These are phyloP conservation scores for Nadsonia starkeyi-henricii DNA, from an alignment of 1,139 yeast species.

Conservation along the genomic window DNA sequence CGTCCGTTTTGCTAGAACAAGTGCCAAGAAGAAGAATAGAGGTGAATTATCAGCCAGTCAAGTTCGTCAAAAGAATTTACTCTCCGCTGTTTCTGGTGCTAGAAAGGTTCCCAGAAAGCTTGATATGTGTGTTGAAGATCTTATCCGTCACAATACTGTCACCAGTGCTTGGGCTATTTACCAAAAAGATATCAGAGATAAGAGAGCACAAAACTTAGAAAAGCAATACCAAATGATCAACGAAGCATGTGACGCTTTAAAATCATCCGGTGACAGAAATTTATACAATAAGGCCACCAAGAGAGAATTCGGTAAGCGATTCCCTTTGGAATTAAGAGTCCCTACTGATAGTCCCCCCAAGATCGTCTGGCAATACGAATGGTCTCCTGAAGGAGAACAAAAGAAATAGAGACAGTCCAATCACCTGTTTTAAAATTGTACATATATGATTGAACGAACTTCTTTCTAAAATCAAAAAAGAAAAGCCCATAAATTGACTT, in stretches of 20 bases:
- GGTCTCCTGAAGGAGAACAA: slow-evolving; percentile 20
- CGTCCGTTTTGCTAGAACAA: neutral
- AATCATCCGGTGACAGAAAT: slow-evolving; percentile 31
- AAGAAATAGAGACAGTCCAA: slow-evolving; percentile 2
- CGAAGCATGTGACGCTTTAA: slow-evolving; percentile 64
- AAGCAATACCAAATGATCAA: slow-evolving; percentile 57
- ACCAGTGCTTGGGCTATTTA: slow-evolving; percentile 69
- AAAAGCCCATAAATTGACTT: too few species aligned
- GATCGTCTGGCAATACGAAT: slow-evolving; percentile 66
- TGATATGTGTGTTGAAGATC: slow-evolving; percentile 66
- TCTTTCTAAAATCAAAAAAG: neutral
- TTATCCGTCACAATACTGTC: slow-evolving; percentile 71
- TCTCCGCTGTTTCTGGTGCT: slow-evolving; percentile 74
- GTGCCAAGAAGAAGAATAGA: neutral
- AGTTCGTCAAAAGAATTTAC: neutral
- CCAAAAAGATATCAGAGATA: slow-evolving; percentile 34
- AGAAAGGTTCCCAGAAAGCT: slow-evolving; percentile 77
- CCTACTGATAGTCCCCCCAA: slow-evolving; percentile 91
- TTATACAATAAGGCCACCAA: slow-evolving; percentile 40
- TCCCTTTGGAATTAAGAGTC: slow-evolving; percentile 49
- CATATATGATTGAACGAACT: neutral
- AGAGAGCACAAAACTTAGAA: slow-evolving; percentile 16
- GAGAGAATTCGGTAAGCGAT: slow-evolving; percentile 32
- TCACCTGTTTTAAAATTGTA: neutral
- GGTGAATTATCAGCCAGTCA: neutral